These are phyloP conservation scores for Fusarium nelsonii DNA, from an alignment of 2,329 filamentous ascomycete species.

Conservation along the genomic window DNA sequence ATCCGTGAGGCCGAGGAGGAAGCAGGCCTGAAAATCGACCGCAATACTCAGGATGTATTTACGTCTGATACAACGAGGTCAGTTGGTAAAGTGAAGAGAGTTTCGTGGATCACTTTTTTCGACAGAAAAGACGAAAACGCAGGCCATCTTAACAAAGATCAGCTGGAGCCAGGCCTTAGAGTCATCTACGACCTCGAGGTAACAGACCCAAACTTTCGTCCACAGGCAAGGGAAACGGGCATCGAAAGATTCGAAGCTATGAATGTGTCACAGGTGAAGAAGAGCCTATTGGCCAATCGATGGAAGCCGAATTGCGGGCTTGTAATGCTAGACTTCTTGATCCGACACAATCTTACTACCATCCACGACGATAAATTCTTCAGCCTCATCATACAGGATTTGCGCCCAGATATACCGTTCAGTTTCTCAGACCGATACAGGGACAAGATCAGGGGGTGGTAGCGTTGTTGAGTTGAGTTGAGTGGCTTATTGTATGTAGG, in stretches of 20 bases:
- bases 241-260: conserved; percentile 50
- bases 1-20: conserved; percentile 53
- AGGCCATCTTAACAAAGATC: conserved; percentile 48
- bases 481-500: not conserved
- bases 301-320: conserved; percentile 58
- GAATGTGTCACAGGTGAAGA: conserved; percentile 50
- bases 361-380: conserved; percentile 44
- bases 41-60: conserved; percentile 33
- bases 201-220: conserved; percentile 39
- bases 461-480: not conserved
- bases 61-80: not conserved
- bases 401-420: conserved; percentile 49
- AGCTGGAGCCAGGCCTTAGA: conserved; percentile 56
- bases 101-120: conserved; percentile 51
- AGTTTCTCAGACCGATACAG: conserved; percentile 34
- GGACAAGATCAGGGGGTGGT: conserved; percentile 24
- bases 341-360: conserved; percentile 48
- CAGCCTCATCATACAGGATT: conserved; percentile 35
- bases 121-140: conserved; percentile 51
- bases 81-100: conserved; percentile 45
- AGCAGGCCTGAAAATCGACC: conserved; percentile 43
- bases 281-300: conserved; percentile 39
- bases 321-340: conserved; percentile 56
- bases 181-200: conserved; percentile 55
- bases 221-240: conserved; percentile 44